These are phyloP conservation scores for Phialocephala sp. DNA, from an alignment of 2,329 filamentous ascomycete genomes.

Conservation along the genomic window DNA sequence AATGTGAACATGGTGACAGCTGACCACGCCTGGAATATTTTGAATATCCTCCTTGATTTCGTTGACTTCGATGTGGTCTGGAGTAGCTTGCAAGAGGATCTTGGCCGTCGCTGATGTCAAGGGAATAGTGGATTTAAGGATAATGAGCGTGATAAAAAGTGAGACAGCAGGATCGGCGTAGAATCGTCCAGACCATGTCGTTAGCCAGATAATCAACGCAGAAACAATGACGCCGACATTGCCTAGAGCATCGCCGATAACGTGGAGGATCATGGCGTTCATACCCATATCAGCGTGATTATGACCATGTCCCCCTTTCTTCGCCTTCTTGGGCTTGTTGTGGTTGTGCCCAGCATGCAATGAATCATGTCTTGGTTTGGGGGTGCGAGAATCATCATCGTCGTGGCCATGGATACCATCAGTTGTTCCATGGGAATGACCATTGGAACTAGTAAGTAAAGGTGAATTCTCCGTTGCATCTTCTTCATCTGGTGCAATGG, in stretches of 20 bases:
- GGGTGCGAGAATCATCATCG: constrained; percentile 25
- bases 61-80: constrained; percentile 83
- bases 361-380: constrained; percentile 36
- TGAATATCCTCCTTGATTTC: constrained; percentile 94
- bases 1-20: constrained; percentile 94
- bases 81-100: constrained; percentile 92
- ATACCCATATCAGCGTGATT: constrained; percentile 93
- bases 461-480: constrained; percentile 45
- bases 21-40: constrained; percentile 80
- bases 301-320: constrained; percentile 71
- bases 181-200: constrained; percentile 77
- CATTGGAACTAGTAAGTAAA: constrained; percentile 31
- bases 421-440: constrained; percentile 23
- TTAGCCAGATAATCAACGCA: constrained; percentile 90
- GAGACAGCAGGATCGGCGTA: constrained; percentile 94
- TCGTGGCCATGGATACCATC: constrained; percentile 31
- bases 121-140: constrained; percentile 75
- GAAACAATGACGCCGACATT: constrained; percentile 86
- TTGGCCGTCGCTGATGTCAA: constrained; percentile 81
- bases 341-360: constrained; percentile 80
- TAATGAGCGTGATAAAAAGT: constrained; percentile 86
- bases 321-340: constrained; percentile 69
- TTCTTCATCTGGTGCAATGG: constrained; percentile 32
- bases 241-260: constrained; percentile 82
- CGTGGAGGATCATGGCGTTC: constrained; percentile 80